Conservation (phyloP, 2,329 filamentous ascomycete genomes). For the Dothidotthia symphoricarpi region DNA sequence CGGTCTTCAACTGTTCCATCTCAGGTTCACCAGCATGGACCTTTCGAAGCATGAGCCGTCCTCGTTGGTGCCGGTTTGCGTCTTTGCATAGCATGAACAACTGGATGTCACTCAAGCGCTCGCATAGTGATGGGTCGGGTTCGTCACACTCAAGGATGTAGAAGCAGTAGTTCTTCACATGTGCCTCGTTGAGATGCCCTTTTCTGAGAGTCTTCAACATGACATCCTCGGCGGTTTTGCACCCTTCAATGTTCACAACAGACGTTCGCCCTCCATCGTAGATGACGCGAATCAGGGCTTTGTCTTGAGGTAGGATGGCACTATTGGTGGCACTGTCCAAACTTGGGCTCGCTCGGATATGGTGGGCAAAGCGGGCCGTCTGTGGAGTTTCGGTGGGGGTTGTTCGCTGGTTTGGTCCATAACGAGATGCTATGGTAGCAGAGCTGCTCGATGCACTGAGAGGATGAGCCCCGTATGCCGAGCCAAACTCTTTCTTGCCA, state of each 20-base stretch:
- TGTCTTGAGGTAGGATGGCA: conserved; percentile 78
- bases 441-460: conserved; percentile 55
- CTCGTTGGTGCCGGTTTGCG: conserved; percentile 77
- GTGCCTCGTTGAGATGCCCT: conserved; percentile 81
- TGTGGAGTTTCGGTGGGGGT: conserved; percentile 65
- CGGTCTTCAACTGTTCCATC: conserved; percentile 78
- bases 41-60: conserved; percentile 84
- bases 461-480: conserved; percentile 55
- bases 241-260: conserved; percentile 88
- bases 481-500: conserved; percentile 50
- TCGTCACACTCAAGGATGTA: conserved; percentile 87
- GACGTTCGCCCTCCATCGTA: conserved; percentile 89
- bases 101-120: conserved; percentile 80
- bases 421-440: conserved; percentile 48
- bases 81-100: conserved; percentile 90
- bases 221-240: conserved; percentile 87
- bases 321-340: conserved; percentile 74
- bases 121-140: conserved; percentile 75
- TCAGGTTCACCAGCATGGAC: conserved; percentile 92
- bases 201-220: conserved; percentile 87
- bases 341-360: conserved; percentile 78
- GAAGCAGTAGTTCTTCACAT: conserved; percentile 95
- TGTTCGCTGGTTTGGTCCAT: conserved; percentile 33
- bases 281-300: conserved; percentile 89
- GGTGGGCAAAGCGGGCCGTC: conserved; percentile 62